These are phyloP conservation scores for Cladophialophora chaetospira DNA, from an alignment of 2,329 filamentous ascomycete genomes.

Conservation along the genomic window DNA sequence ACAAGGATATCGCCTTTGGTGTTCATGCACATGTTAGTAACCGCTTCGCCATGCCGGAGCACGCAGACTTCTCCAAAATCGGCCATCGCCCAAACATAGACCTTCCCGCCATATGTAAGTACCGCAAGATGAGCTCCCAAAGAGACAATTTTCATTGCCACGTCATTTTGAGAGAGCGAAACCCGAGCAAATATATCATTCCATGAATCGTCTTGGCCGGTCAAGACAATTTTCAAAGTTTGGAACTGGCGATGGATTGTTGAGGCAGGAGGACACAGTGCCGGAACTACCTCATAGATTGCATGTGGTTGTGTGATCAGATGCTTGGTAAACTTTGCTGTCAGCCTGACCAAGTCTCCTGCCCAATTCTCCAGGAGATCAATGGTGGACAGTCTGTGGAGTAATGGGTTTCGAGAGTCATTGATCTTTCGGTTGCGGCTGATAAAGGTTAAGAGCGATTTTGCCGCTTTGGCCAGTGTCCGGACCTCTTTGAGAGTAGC, in stretches of 20 bases:
- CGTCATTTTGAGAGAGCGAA: conserved; percentile 9
- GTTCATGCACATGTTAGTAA: conserved; percentile 24
- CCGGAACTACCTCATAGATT: conserved; percentile 44
- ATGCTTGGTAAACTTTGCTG: conserved; percentile 41
- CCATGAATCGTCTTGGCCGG: conserved; percentile 10
- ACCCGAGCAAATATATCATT: conserved; percentile 13
- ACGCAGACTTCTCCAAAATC: conserved; percentile 31
- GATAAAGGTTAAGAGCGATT: conserved; percentile 29
- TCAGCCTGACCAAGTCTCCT: conserved; percentile 40
- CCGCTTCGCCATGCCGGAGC: conserved; percentile 30
- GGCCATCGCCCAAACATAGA: conserved; percentile 32
- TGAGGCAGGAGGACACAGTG: conserved; percentile 44
- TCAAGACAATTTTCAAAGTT: conserved; percentile 15
- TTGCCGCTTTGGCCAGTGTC: conserved; percentile 35
- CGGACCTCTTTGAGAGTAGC: conserved; percentile 33
- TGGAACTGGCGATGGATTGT: conserved; percentile 40
- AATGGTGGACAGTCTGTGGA: conserved; percentile 26
- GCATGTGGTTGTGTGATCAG: conserved; percentile 36
- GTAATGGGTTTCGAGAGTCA: conserved; percentile 13
- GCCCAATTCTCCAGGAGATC: conserved; percentile 40
- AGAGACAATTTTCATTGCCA: conserved; percentile 11
- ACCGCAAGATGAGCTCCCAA: conserved; percentile 33
- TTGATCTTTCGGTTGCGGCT: conserved; percentile 23
- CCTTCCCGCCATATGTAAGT: conserved; percentile 28
- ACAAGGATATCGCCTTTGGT: conserved; percentile 24